Conservation (phyloP, 192 early-diverging fungal genomes). For the Coemansia sp. region DNA sequence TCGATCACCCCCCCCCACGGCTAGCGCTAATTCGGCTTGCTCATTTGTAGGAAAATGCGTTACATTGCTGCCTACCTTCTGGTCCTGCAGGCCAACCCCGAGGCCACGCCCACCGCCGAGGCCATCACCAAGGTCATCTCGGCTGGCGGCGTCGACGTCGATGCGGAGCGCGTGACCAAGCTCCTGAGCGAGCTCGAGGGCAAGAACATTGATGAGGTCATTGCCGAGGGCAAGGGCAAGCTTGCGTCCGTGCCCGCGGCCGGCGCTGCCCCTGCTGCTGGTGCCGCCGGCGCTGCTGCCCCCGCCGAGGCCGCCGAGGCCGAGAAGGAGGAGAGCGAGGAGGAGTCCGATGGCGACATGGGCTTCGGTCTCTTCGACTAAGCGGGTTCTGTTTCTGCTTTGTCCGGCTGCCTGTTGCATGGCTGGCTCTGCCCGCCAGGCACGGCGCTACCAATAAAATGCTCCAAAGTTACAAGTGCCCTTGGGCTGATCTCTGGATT, state of each 20-base stretch:
- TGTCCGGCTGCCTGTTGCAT: too few relatives aligned
- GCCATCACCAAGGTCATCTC: conserved; percentile 79
- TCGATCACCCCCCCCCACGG: not conserved
- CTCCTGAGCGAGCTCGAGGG: conserved; percentile 80
- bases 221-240: conserved; percentile 87
- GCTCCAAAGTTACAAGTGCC: too few relatives aligned
- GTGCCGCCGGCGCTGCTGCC: conserved; percentile 60
- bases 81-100: conserved; percentile 80
- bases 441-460: too few relatives aligned
- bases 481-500: too few relatives aligned
- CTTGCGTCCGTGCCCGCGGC: conserved; percentile 90
- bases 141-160: conserved; percentile 89
- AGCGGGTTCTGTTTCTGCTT: too few relatives aligned
- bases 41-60: conserved; percentile 71
- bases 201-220: conserved; percentile 88
- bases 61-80: conserved; percentile 98
- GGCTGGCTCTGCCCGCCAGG: too few relatives aligned
- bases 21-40: too few relatives aligned
- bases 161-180: conserved; percentile 68
- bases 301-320: conserved; percentile 58
- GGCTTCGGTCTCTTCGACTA: conserved; percentile 98
- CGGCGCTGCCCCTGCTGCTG: conserved; percentile 71
- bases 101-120: conserved; percentile 64
- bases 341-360: conserved; percentile 94
- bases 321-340: conserved; percentile 62